Evolutionary conservation across 106 monocot species (phyloP), one percentile per base, ranked within the genome.

Genomic region (Acanthochlamys bracteata): DNA sequence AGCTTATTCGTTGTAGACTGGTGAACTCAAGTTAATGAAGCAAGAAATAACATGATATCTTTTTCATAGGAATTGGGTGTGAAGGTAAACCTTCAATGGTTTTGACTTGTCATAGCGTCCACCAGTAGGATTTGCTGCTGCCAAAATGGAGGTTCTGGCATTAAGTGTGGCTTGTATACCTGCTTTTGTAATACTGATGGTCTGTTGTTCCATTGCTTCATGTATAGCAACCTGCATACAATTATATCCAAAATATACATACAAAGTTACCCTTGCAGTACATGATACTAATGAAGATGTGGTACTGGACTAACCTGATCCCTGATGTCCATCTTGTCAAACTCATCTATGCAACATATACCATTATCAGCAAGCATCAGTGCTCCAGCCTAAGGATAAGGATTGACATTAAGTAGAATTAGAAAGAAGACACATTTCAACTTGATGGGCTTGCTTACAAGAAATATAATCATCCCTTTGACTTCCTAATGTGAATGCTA

Each of bases 321-420:
- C 60, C 66, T 82, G 7, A 98, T 83, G 56, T 98, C 96, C 96
- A 98, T 98, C 66, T 98, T 98, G 69, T 98, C 96, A 77, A 98
- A 98, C 76, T 98, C 96, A 75, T 98, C 96, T 55, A 98, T 98
- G 64, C 96, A 98, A 74, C 96, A 98, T 58, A 98, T 55, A 59
- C 96, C 96, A 81, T 98, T 98, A 73, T 98, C 96, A 53, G 96
- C 96, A 63, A 98, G 88, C 96, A 98, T 98, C 22, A 98, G 63
- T 42, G 96, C 96, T 62, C 96, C 96, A 56, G 96, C 91, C 96
- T 98, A 75, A 40, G 64, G 24, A 65, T 61, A n/a, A 22, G 55
- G 43, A 43, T n/a, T 7, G 43, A 43, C 43, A 43, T 13, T 13
- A 43, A 8, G 43, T 43, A 43, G 13, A 43, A 43, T 13, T 43